Evolutionary conservation across 1,284 basidiomycete genomes (phyloP), one percentile per base, ranked within the genome.

Genomic region (Porphyrellus sp.): DNA sequence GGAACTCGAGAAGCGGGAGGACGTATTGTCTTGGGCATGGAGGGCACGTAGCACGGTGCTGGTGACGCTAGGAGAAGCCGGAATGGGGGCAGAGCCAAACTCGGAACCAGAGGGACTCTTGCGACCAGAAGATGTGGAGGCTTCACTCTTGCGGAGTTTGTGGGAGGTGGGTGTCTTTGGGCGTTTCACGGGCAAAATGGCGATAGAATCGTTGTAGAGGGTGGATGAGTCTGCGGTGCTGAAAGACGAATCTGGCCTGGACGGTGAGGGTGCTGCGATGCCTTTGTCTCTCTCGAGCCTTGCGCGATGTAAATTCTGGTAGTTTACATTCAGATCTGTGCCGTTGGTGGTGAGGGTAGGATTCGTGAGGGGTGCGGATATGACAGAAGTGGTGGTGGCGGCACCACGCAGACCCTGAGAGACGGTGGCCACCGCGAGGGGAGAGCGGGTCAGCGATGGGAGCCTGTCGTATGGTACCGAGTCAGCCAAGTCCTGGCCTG

Each of bases 311-410:
- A 80, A 69, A 20, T 74, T 72, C 53, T 57, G 62, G 62, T 75
- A 80, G 63, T 83, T 80, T 61, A 86, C 70, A 57, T 87, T 79
- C 61, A 88, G 71, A 57, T 87, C 86, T 13, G 83, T 83, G 43
- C 88, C 87, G 62, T 78, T 74, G 50, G 77, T 55, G 4, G 86
- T 88, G 48, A 90, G 78, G 9, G 82, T 81, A 13, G 88, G 88
- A 63, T 90, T 90, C 16, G 88, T 88, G 60, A 85, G 83, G 6
- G 88, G 88, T 5, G 87, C 87, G 37, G 86, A 89, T 56, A 90
- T 90, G 43, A 50, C 61, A 21, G 66, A 59, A 18, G 67, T 68
- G 40, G 44, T 52, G 2, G 59, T 58, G 35, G 48, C 62, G 35
- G 48, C 62, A 30, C 76, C 76, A 63, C 80, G 75, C 39, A 83